Base-by-base conservation (phyloP, 2,329 filamentous ascomycete genomes). In the Diaporthe citri region DNA sequence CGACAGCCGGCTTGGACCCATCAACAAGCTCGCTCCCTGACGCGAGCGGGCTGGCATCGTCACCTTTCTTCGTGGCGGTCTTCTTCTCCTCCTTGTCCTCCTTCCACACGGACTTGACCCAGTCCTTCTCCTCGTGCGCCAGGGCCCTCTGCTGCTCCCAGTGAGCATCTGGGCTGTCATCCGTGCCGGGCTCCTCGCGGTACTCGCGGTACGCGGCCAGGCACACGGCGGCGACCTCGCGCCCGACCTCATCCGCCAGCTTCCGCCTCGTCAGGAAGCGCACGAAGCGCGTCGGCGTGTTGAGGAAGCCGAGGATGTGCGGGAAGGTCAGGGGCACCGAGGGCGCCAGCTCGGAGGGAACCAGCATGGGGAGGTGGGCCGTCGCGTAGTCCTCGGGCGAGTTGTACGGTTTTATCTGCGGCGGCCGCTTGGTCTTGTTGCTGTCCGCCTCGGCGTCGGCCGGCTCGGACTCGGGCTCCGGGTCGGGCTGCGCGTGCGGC, bases 281-380 rank as follows among this genome's bases (percentile, higher is more conserved):
- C 81, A 93, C 94, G 76, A 98, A 88, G 76, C 97, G 93, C 78
- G 92, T 93, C 0, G 95, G 94, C 3, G 96, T 98, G 85, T 97
- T 96, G 77, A 94, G 87, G 87, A 99, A 97, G 76, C 97, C 97
- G 41, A 99, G 93, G 75, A 98, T 90, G 82, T 98, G 96, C 1
- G 96, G 96, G 83, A 97, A 94, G 56, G 90, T 87, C 75, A 99
- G 89, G 20, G 93, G 88, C 34, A 90, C 87, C 8, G 93, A 92
- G 57, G 95, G 95, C 51, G 92, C 90, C 80, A 99, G 91, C 75
- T 93, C 90, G 77, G 87, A 81, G 4, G 96, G 96, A 57, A 93
- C 90, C 59, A 89, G 87, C 41, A 88, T 82, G 0, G 96, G 92
- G 69, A 95, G 87, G 34, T 85, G 80, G 55, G 93, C 90, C 51